Conservation (phyloP, 1,284 basidiomycete species). For the Sanguinoderma infundibulare region DNA sequence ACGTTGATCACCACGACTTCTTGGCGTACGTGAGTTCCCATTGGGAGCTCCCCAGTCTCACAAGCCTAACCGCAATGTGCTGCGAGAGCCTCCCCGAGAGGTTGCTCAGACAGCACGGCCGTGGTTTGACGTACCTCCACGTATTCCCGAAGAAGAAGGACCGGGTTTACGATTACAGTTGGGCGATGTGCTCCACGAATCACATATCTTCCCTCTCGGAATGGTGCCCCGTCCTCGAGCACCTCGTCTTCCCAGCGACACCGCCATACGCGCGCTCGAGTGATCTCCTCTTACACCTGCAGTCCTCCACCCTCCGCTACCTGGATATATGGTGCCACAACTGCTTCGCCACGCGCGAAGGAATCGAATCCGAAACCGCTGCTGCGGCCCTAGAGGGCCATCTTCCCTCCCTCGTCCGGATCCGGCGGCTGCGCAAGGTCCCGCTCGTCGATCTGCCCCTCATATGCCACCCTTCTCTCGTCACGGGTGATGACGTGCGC, state of each 20-base stretch:
- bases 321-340: conserved; percentile 17
- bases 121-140: conserved; percentile 12
- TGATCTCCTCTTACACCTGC: neutral
- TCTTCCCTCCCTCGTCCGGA: neutral
- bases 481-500: conserved; percentile 4
- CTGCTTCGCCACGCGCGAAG: neutral
- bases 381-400: neutral
- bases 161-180: conserved; percentile 5
- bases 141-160: conserved; percentile 6
- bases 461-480: conserved; percentile 11
- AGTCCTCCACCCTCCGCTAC: conserved; percentile 7
- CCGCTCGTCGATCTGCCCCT: conserved; percentile 11
- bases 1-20: neutral
- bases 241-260: conserved; percentile 12
- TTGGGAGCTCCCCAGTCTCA: conserved; percentile 16
- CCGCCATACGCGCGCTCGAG: neutral
- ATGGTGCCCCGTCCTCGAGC: conserved; percentile 16
- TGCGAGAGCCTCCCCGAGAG: neutral
- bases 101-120: conserved; percentile 12
- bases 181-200: neutral
- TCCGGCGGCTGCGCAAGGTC: conserved; percentile 7
- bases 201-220: neutral
- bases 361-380: neutral
- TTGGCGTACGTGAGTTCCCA: neutral
- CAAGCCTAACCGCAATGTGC: conserved; percentile 1